phyloP scores from a whole-genome alignment of 768 basidiomycete species.

The Termitomyces sp. region DNA sequence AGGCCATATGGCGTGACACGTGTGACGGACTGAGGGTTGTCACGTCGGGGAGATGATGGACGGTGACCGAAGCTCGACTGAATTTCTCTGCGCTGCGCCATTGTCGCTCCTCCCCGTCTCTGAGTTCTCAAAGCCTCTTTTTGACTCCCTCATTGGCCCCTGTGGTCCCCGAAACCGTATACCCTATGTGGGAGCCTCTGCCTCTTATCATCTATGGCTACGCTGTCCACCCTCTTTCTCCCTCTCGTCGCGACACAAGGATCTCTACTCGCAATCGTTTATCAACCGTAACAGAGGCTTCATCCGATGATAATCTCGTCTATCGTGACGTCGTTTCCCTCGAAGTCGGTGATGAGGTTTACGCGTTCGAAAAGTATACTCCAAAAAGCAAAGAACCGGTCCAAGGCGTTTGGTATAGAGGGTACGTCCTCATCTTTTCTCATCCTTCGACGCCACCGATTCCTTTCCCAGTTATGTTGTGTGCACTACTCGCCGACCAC shows the following conservation, averaged over 20 bases:
- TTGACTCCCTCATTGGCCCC: neutral
- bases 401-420: constrained; percentile 89
- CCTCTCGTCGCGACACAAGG: constrained; percentile 70
- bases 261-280: constrained; percentile 52
- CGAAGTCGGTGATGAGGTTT: constrained; percentile 95
- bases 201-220: constrained; percentile 86
- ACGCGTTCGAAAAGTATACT: constrained; percentile 91
- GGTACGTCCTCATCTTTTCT: constrained; percentile 47
- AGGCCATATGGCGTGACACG: constrained; percentile 35
- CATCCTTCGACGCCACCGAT: constrained; percentile 4
- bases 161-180: constrained; percentile 1
- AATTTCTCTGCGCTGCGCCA: neutral
- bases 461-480: constrained; percentile 68
- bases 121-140: neutral
- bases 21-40: neutral
- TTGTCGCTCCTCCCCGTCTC: neutral
- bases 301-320: constrained; percentile 57
- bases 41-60: neutral
- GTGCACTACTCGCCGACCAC: constrained; percentile 72
- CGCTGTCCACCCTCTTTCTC: constrained; percentile 79
- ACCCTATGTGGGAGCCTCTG: constrained; percentile 47
- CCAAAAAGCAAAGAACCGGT: constrained; percentile 63
- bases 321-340: constrained; percentile 79
- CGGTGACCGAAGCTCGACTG: neutral
- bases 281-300: constrained; percentile 61